phyloP scores from a whole-genome alignment of 1,284 basidiomycete species.

The Laetiporus sulphureus region DNA sequence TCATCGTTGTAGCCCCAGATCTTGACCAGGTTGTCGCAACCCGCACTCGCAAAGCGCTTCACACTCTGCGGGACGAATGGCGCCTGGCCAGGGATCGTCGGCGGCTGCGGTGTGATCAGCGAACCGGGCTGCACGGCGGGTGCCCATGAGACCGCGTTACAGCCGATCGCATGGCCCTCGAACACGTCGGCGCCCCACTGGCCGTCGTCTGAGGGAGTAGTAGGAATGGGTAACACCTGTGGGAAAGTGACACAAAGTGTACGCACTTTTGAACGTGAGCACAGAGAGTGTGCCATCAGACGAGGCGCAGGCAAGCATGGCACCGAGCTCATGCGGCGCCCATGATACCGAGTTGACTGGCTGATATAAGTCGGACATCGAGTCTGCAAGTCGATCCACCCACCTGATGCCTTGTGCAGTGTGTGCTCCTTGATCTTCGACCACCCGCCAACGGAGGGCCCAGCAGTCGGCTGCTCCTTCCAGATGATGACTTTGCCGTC shows the following conservation, averaged over 20 bases:
- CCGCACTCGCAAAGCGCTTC: conserved; percentile 91
- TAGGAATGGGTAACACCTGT: neutral
- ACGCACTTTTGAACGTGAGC: conserved; percentile 91
- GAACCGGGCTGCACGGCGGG: conserved; percentile 86
- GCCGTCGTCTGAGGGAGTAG: conserved; percentile 70
- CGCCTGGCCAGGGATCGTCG: conserved; percentile 38
- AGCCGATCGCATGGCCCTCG: conserved; percentile 93
- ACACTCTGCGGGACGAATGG: conserved; percentile 37
- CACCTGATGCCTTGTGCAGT: conserved; percentile 90
- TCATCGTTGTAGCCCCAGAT: conserved; percentile 87
- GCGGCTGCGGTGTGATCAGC: conserved; percentile 55
- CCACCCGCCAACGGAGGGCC: conserved; percentile 62
- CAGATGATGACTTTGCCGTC: conserved; percentile 98
- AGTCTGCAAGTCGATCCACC: conserved; percentile 10
- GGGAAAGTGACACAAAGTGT: neutral
- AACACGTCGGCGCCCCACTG: conserved; percentile 96
- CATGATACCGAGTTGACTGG: conserved; percentile 96
- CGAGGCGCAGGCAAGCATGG: conserved; percentile 96
- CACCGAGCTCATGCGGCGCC: conserved; percentile 96
- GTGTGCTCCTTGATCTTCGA: conserved; percentile 95
- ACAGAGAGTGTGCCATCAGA: conserved; percentile 98
- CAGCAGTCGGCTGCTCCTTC: conserved; percentile 76
- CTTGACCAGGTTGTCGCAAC: conserved; percentile 93
- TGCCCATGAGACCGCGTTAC: conserved; percentile 97
- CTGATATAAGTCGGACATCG: neutral